phyloP scores from a whole-genome alignment of 176 grass and related monocot species.

The Avena insularis region DNA sequence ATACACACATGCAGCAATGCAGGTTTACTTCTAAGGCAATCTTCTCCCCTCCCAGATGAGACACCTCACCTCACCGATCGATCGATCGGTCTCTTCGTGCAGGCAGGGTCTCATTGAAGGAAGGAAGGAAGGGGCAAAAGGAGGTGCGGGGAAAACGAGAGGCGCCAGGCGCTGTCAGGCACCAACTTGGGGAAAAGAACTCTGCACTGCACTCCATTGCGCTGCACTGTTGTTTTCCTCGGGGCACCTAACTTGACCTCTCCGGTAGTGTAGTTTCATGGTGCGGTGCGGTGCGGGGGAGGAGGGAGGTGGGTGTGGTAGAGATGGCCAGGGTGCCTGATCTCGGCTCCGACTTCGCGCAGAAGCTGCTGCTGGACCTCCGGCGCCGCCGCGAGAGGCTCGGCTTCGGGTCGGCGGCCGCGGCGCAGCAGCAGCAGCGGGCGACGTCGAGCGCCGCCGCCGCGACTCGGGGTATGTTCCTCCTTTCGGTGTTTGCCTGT shows the following conservation, averaged over 20 bases:
- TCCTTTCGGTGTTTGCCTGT: not conserved
- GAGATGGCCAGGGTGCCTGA: constrained; percentile 65
- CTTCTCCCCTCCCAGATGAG: not conserved
- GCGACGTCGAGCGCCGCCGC: constrained; percentile 1
- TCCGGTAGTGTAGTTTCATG: constrained; percentile 24
- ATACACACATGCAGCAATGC: constrained; percentile 21
- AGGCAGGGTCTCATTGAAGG: constrained; percentile 26
- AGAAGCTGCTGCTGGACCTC: constrained; percentile 92
- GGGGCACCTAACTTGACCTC: constrained; percentile 17
- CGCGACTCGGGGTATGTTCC: constrained; percentile 42
- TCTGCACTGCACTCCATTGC: not conserved
- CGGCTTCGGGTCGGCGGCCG: constrained; percentile 51
- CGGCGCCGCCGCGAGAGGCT: constrained; percentile 76
- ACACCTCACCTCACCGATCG: too few species aligned
- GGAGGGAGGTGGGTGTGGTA: too few species aligned
- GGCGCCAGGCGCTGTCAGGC: constrained; percentile 9
- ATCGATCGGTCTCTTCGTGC: not conserved
- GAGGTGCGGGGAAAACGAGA: constrained; percentile 44
- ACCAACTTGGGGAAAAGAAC: constrained; percentile 55
- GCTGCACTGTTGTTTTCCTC: constrained; percentile 1
- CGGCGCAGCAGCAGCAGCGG: constrained; percentile 19
- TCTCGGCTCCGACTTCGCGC: constrained; percentile 79
- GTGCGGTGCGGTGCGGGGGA: constrained; percentile 39
- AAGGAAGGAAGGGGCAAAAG: constrained; percentile 16
- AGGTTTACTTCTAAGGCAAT: constrained; percentile 52